phyloP scores from a whole-genome alignment of 768 basidiomycete genomes.

The Clathrus columnatus region DNA sequence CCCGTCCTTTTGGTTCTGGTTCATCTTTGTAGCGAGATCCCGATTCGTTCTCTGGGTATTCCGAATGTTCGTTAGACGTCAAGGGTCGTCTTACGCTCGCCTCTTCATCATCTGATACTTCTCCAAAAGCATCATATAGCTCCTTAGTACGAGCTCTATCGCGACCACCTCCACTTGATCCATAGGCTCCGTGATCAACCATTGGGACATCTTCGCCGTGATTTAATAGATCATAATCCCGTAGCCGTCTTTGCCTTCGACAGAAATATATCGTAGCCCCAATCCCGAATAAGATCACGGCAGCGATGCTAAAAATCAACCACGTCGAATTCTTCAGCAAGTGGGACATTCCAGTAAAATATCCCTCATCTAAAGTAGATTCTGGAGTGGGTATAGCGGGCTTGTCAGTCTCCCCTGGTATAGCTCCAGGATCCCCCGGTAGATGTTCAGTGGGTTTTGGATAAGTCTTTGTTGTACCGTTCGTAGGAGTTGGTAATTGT shows the following conservation, averaged over 20 bases:
- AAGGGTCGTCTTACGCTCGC: constrained; percentile 43
- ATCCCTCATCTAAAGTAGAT: constrained; percentile 60
- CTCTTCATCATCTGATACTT: constrained; percentile 72
- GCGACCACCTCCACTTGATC: constrained; percentile 22
- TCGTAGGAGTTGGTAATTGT: constrained; percentile 28
- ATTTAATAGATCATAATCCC: constrained; percentile 49
- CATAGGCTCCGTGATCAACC: constrained; percentile 38
- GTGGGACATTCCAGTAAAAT: constrained; percentile 71
- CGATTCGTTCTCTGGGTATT: constrained; percentile 77
- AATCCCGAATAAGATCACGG: constrained; percentile 66
- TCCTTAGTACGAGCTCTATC: constrained; percentile 62
- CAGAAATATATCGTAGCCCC: constrained; percentile 72
- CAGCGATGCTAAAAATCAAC: constrained; percentile 83
- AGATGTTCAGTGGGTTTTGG: constrained; percentile 83
- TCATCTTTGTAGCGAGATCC: constrained; percentile 45
- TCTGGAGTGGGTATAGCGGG: constrained; percentile 50
- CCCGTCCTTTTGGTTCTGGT: constrained; percentile 25
- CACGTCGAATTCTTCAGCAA: constrained; percentile 74
- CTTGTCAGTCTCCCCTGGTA: constrained; percentile 70
- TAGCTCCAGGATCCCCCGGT: constrained; percentile 76
- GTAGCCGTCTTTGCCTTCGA: constrained; percentile 43
- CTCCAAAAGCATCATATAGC: constrained; percentile 94
- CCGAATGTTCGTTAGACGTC: constrained; percentile 49
- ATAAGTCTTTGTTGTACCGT: constrained; percentile 45
- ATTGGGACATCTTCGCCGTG: constrained; percentile 69